phyloP scores from a whole-genome alignment of 1,284 basidiomycete genomes.

The Naganishia cerealis region DNA sequence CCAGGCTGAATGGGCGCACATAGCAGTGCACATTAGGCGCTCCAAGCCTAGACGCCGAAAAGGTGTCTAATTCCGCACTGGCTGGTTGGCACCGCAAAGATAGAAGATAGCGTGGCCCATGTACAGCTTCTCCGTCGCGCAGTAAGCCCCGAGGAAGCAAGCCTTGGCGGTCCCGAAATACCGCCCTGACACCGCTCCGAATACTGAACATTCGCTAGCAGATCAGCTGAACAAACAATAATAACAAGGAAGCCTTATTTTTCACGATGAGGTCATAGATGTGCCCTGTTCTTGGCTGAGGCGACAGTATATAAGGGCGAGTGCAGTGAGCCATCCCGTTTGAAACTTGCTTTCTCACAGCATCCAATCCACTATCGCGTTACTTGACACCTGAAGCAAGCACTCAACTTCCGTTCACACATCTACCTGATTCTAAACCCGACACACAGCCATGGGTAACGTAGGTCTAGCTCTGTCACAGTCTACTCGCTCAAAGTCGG shows the following conservation, averaged over 20 bases:
- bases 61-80: not conserved
- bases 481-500: not conserved
- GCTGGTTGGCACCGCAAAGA: not conserved
- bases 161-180: not conserved
- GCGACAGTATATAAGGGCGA: not conserved
- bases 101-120: not conserved
- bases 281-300: not conserved
- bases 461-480: not conserved
- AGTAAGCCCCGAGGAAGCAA: not conserved
- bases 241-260: not conserved
- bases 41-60: not conserved
- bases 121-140: not conserved
- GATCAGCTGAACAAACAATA: not conserved
- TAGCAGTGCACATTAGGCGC: not conserved
- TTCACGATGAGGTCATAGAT: slow-evolving; percentile 2
- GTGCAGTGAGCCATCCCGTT: not conserved
- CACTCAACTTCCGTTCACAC: not conserved
- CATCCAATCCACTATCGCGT: too few species aligned
- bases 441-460: slow-evolving; percentile 19
- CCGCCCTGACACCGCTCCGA: too few species aligned
- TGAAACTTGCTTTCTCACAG: not conserved
- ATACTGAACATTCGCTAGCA: not conserved
- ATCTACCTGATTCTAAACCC: not conserved
- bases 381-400: not conserved
- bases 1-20: not conserved